phyloP scores from a whole-genome alignment of 1,284 basidiomycete species.

The Polyporus tsugae region DNA sequence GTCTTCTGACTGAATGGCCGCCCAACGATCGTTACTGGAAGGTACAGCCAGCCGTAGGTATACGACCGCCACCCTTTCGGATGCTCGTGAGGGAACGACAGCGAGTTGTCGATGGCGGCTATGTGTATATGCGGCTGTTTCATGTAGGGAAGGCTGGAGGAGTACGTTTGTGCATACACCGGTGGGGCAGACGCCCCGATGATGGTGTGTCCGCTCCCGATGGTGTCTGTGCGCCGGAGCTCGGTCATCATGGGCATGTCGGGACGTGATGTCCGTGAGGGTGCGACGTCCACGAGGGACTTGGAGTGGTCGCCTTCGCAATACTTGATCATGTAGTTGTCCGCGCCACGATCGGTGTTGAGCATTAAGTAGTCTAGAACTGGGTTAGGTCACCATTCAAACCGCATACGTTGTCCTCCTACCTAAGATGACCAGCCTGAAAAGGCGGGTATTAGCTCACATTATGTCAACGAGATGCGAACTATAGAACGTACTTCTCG shows the following conservation, averaged over 20 bases:
- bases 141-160: constrained; percentile 41
- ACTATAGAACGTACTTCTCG: constrained; percentile 70
- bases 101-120: constrained; percentile 92
- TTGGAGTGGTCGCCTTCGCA: constrained; percentile 82
- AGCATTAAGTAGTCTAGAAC: constrained; percentile 85
- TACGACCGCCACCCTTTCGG: constrained; percentile 91
- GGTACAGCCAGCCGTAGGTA: constrained; percentile 91
- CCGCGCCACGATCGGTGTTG: constrained; percentile 85
- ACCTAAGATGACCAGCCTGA: constrained; percentile 85
- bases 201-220: constrained; percentile 26
- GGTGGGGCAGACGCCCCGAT: constrained; percentile 42
- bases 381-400: background rate
- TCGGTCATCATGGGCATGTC: constrained; percentile 79
- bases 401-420: constrained; percentile 9
- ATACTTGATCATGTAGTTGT: constrained; percentile 91
- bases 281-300: constrained; percentile 76
- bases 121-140: constrained; percentile 71
- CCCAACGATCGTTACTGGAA: constrained; percentile 88
- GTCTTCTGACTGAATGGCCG: constrained; percentile 86
- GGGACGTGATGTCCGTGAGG: constrained; percentile 67
- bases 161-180: constrained; percentile 30
- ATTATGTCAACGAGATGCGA: constrained; percentile 6
- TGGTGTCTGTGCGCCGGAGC: constrained; percentile 54
- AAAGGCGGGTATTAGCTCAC: background rate
- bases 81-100: constrained; percentile 91